Percentiles rank a stretch among this genome's conserved stretches.
phyloP scores from a whole-genome alignment of 768 basidiomycete genomes.

The Trametes villosa region DNA sequence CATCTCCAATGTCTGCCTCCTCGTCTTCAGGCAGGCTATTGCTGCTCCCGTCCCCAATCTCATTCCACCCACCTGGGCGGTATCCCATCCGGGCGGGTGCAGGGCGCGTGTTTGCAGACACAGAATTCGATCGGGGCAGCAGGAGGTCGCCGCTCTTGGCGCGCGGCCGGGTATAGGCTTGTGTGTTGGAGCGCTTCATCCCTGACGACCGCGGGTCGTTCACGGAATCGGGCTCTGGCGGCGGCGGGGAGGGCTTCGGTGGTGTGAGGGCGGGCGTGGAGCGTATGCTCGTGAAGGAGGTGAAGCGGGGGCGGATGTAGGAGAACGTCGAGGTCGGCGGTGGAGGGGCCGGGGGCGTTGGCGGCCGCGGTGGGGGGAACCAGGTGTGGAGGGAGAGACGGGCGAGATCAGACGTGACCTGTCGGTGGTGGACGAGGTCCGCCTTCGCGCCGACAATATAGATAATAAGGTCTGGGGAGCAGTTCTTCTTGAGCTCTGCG shows the following conservation, averaged over 20 bases:
- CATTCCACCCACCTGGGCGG: slow-evolving; percentile 56
- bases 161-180: slow-evolving; percentile 45
- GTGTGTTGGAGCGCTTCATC: slow-evolving; percentile 38
- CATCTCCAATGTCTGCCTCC: slow-evolving; percentile 51
- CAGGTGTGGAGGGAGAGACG: slow-evolving; percentile 84
- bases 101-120: slow-evolving; percentile 17
- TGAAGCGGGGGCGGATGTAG: slow-evolving; percentile 79
- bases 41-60: slow-evolving; percentile 62
- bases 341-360: slow-evolving; percentile 66
- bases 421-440: slow-evolving; percentile 71
- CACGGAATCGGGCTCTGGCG: slow-evolving; percentile 63
- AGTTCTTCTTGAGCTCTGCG: slow-evolving; percentile 88
- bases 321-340: slow-evolving; percentile 67
- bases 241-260: slow-evolving; percentile 55
- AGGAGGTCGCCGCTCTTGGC: slow-evolving; percentile 47
- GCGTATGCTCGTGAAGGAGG: slow-evolving; percentile 68
- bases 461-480: slow-evolving; percentile 85
- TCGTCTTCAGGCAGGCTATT: slow-evolving; percentile 69
- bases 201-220: slow-evolving; percentile 56
- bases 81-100: slow-evolving; percentile 53
- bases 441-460: slow-evolving; percentile 96
- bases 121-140: slow-evolving; percentile 28
- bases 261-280: slow-evolving; percentile 59
- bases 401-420: slow-evolving; percentile 81
- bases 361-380: slow-evolving; percentile 81